Percentiles rank a stretch among this genome's conserved stretches.
Conservation (phyloP, 495 filamentous ascomycete genomes). For the Daldinia bambusicola region DNA sequence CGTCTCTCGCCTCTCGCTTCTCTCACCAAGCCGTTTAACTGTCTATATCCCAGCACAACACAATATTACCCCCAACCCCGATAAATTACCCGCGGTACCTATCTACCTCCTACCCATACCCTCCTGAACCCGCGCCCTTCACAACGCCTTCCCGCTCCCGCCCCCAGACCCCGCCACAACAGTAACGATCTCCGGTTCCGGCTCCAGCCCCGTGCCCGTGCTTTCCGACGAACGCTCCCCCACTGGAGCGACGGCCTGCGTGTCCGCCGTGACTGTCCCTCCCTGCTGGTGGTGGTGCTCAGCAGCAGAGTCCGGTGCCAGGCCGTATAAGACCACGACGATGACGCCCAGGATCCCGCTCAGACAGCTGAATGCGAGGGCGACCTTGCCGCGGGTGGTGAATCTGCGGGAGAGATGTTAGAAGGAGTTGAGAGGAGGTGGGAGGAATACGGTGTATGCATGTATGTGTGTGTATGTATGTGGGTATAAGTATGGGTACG, state of each 20-base stretch:
- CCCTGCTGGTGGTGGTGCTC: conserved; percentile 1
- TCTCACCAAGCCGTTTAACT: no score
- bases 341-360: conserved; percentile 77
- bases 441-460: no score
- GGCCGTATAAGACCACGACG: conserved; percentile 74
- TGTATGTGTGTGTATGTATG: no score
- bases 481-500: no score
- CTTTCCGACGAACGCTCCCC: no score
- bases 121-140: not conserved
- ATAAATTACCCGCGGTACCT: not conserved
- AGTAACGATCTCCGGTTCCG: conserved; percentile 27
- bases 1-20: no score
- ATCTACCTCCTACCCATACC: not conserved
- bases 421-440: not conserved
- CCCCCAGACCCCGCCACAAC: conserved; percentile 22
- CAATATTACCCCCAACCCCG: not conserved
- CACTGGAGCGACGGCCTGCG: no score
- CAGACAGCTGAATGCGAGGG: conserved; percentile 75
- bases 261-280: no score
- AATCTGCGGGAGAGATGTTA: conserved; percentile 58
- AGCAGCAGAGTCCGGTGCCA: conserved; percentile 45
- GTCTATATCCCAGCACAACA: no score
- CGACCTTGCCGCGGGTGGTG: conserved; percentile 75
- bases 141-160: conserved; percentile 28
- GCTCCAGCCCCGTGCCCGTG: conserved; percentile 25